Evolutionary conservation across 176 grass and related monocot genomes (phyloP), one percentile per base, ranked within the genome.

Genomic region (Chloris gayana): DNA sequence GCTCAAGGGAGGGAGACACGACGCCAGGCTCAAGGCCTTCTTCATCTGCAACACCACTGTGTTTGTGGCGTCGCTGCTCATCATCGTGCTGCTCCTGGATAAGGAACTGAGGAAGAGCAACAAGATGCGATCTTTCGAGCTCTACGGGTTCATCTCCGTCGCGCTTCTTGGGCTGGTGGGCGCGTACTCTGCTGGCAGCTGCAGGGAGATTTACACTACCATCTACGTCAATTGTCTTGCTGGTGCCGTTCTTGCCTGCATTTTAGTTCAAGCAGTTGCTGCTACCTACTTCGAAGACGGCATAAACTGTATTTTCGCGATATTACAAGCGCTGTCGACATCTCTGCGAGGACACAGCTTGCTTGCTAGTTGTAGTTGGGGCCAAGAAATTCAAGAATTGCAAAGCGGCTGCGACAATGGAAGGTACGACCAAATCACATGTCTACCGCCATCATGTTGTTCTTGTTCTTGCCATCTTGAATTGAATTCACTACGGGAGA

Each of bases 51-150:
- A 86, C 38, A 37, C 69, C 70, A 5, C 19, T 0, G 37, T 77
- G 29, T 86, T 86, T 62, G 50, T 86, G 19, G 84, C 77, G 7
- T 86, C 84, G 3, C 19, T 86, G 61, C 29, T 67, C 38, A 68
- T 80, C 61, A 25, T 86, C 37, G 37, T 74, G 61, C 30, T 80
- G 69, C 77, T 86, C 22, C 69, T 80, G 5, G 61, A 59, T 47
- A 86, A 21, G 37, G 73, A 30, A 24, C 64, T 66, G 14, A 34
- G 14, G 0, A 2, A 64, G 14, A 62, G 17, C 30, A 1, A 22
- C 4, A 2, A 0, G 59, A 21, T 71, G 9, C 14, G 18, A 6
- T 84, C 53, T 2, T 15, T 8, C 2, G 18, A 38, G 67, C 47
- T 74, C 10, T 68, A 75, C 38, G 11, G 62, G 2, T 60, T 5